Conservation (phyloP, 192 early-diverging fungal genomes). For the Backusella macrospora region DNA sequence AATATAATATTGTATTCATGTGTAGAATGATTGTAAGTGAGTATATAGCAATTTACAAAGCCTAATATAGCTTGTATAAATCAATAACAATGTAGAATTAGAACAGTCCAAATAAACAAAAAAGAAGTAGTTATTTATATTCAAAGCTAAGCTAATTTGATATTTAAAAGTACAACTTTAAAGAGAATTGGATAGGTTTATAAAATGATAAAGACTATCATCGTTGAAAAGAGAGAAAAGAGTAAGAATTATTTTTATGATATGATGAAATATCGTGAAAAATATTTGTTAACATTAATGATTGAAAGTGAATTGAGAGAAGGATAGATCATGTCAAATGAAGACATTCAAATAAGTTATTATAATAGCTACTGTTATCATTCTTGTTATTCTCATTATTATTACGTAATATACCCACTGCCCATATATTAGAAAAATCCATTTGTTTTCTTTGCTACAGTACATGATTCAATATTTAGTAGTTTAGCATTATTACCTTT, state of each 20-base stretch:
- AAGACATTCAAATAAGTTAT: not conserved
- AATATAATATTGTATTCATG: no score
- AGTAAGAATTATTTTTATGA: not conserved
- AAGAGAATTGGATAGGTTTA: constrained; percentile 11
- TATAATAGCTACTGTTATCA: not conserved
- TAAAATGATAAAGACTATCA: constrained; percentile 8
- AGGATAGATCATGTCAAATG: not conserved
- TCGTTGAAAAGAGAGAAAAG: constrained; percentile 17
- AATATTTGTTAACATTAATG: constrained; percentile 39
- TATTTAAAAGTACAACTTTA: not conserved
- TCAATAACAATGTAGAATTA: no score
- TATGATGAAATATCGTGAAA: constrained; percentile 13
- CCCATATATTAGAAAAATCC: constrained; percentile 5
- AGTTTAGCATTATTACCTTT: constrained; percentile 56
- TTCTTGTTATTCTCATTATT: no score
- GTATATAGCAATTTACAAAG: no score
- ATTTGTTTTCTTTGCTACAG: constrained; percentile 56
- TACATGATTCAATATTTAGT: constrained; percentile 58
- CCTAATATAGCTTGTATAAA: no score
- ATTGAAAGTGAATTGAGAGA: constrained; percentile 20
- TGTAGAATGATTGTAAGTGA: no score
- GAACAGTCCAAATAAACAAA: no score
- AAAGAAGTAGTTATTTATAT: no score
- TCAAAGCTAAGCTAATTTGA: no score
- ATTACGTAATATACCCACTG: no score